Evolutionary conservation across 2,329 filamentous ascomycete species (phyloP), one percentile per base, ranked within the genome.

Genomic region (Tolypocladium paradoxum): DNA sequence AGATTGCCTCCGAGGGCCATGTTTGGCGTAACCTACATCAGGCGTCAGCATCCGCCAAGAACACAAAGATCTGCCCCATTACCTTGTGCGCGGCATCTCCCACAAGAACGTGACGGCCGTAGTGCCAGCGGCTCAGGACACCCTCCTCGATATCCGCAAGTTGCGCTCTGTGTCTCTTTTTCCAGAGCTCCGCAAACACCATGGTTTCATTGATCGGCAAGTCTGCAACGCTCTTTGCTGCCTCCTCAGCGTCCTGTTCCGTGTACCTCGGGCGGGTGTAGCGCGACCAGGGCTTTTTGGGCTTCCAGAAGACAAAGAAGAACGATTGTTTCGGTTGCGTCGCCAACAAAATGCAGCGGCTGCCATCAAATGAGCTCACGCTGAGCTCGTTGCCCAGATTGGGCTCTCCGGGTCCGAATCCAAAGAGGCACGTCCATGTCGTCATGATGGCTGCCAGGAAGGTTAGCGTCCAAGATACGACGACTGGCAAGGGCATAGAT

Each of bases 151-250:
- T 54, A 47, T 64, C 53, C 4, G 62, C 56, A 54, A 69, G 49
- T 27, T 57, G 58, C 8, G 29, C 50, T 20, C 55, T 36, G 48
- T 50, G 43, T 35, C 51, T 50, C 5, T 52, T 51, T 40, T 64
- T 52, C 61, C 65, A 72, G 2, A 74, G 36, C 12, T 72, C 64
- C 0, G 60, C 59, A 51, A 74, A 70, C 2, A 55, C 63, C 9
- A 69, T 9, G 0, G 54, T 60, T 2, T 62, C 61, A 1, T 59
- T 58, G 14, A 72, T 38, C 7, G 60, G 59, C 20, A 63, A 55
- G 31, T 64, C 56, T 14, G 57, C 62, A 47, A 66, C 60, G 11
- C 57, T 56, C 8, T 56, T 55, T 1, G 63, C 66, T 2, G 65
- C 36, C 0, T 50, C 59, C 8, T 68, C 61, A 14, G 61, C 60